Evolutionary conservation across 2,329 filamentous ascomycete genomes (phyloP), one percentile per base, ranked within the genome.

Genomic region (Scedosporium aurantiacum): DNA sequence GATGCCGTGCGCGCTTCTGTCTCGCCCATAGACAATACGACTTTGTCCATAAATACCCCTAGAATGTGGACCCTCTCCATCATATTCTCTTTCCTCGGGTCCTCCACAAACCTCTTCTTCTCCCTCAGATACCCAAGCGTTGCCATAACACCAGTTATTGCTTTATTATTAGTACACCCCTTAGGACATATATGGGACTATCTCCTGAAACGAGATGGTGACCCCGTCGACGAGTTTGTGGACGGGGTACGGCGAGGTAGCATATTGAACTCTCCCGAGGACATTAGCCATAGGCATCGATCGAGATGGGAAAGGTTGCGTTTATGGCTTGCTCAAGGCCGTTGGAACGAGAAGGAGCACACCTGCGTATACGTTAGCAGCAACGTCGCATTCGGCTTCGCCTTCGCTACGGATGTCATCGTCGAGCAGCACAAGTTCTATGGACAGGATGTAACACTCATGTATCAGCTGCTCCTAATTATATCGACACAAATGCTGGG

Each of bases 351-450:
- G 70, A 94, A 94, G 71, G 90, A 94, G 71, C 90, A 94, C 72
- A 89, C 87, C 50, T 94, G 90, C 70, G 89, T 94, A 59, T 94
- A 94, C 67, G 90, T 94, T 67, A 91, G 88, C 77, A 93, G 89
- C 74, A 94, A 94, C 70, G 89, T 94, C 50, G 91, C 90, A 21
- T 94, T 94, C 70, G 90, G 90, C 1, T 94, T 94, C 73, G 90
- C 90, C 27, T 94, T 94, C 73, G 90, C 90, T 6, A 94, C 90
- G 28, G 90, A 94, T 75, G 88, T 94, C 63, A 94, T 96, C 66
- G 89, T 95, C 60, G 90, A 95, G 72, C 91, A 95, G 75, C 90
- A 89, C 27, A 85, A 90, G 64, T 96, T 95, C 72, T 96, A 96
- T 74, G 86, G 90, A 60, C 91, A 95, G 71, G 82, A 91, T 55